phyloP scores from a whole-genome alignment of 306 rosid genomes.

The Crataegus laevigata region DNA sequence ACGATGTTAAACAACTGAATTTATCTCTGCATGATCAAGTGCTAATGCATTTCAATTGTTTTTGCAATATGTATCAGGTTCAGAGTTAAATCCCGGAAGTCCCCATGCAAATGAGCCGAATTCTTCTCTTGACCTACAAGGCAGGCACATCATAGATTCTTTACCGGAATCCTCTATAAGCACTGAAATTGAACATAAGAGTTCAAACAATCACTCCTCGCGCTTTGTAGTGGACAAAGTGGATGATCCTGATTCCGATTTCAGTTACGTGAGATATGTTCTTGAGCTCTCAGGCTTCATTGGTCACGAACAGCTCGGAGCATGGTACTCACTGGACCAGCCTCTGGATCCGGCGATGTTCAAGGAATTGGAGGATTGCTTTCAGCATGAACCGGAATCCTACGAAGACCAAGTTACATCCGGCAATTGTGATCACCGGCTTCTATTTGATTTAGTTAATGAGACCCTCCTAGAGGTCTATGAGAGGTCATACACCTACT shows the following conservation, averaged over 20 bases:
- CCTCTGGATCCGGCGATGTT: slow-evolving; percentile 45
- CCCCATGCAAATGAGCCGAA: slow-evolving; percentile 21
- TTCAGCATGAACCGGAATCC: slow-evolving; percentile 32
- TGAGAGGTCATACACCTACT: slow-evolving; percentile 52
- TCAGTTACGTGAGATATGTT: slow-evolving; percentile 50
- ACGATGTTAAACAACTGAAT: not conserved
- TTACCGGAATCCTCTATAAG: slow-evolving; percentile 1
- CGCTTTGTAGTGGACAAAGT: slow-evolving; percentile 13
- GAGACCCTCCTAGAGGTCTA: slow-evolving; percentile 44
- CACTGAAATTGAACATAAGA: slow-evolving; percentile 15
- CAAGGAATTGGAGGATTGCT: slow-evolving; percentile 33
- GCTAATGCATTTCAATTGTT: not conserved
- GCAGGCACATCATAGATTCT: slow-evolving; percentile 10
- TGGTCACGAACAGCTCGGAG: slow-evolving; percentile 31
- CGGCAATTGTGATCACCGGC: slow-evolving; percentile 34
- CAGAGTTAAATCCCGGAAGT: not conserved
- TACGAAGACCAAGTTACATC: slow-evolving; percentile 13
- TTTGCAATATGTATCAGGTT: slow-evolving; percentile 29
- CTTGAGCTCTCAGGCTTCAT: slow-evolving; percentile 59
- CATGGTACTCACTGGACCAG: slow-evolving; percentile 39
- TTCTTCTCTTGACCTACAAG: slow-evolving; percentile 1
- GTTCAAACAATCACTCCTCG: not conserved
- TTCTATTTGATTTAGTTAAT: slow-evolving; percentile 58
- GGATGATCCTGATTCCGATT: slow-evolving; percentile 30
- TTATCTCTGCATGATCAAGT: not conserved